Base-by-base conservation (phyloP, 1,139 yeast genomes). In the Debaryomycetaceae sp. region DNA sequence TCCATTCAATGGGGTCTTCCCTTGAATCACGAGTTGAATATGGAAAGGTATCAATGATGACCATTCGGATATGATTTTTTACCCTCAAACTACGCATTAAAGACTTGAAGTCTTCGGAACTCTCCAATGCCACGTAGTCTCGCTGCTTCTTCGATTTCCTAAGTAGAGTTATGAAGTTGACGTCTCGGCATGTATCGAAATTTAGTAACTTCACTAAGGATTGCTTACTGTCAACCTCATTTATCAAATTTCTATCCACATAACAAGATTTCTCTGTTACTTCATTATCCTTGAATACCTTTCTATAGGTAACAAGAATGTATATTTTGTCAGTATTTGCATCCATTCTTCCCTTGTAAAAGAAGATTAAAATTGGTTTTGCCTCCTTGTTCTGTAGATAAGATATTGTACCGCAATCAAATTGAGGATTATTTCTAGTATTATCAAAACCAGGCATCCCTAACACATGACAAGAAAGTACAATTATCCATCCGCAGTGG, bases 401-500 rank as follows among this genome's bases (percentile, higher is more conserved):
- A 27, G 31, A 11, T 7, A 27, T 27, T 8, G 31, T 27, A 8
- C 11, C 31, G 31, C 31, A 27, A 27, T 27, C 11, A 4, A 27
- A 27, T 3, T 27, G 2, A 27, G 11, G 8, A 8, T 27, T 7
- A 27, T 8, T 27, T 27, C 11, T 27, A 3, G 31, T 8, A 17
- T 17, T 2, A 17, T 17, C 20, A 4, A 17, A 17, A 17, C 31
- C 31, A 2, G 11, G 31, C 8, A 27, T 7, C 31, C 2, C n/a
- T 42, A 14, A 17, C 22, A 23, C 6, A 48, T 39, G 45, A 39
- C 37, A 7, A 38, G 36, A 41, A 24, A 36, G 6, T 38, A 45
- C 38, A 49, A 45, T 24, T 79, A 78, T 50, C 88, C 89, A 0
- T 70, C 69, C 48, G 83, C 80, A 0, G 80, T 84, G 5, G 90